phyloP scores from a whole-genome alignment of 2,329 filamentous ascomycete genomes.

The Aspergillus oerlinghausenensis region DNA sequence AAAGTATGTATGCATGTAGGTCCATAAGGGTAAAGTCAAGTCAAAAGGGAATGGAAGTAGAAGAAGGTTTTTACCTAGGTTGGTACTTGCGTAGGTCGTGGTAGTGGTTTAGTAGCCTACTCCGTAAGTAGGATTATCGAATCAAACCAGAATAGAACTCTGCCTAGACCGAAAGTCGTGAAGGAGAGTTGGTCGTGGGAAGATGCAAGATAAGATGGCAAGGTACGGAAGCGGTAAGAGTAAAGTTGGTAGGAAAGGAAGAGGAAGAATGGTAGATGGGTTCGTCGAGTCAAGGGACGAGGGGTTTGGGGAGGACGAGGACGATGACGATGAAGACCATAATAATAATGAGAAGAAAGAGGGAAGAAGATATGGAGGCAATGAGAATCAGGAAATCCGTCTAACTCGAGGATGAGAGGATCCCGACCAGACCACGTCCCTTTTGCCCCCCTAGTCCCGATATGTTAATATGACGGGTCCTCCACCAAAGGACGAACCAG shows the following conservation, averaged over 20 bases:
- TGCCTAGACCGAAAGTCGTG: background rate
- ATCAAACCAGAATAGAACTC: background rate
- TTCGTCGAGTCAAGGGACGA: conserved; percentile 10
- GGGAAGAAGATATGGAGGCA: conserved; percentile 12
- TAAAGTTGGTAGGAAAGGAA: conserved; percentile 10
- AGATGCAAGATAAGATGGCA: background rate
- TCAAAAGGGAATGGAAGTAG: background rate
- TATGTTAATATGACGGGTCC: conserved; percentile 41
- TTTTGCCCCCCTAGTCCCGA: conserved; percentile 35
- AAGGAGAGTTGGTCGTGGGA: background rate
- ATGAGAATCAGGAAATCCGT: conserved; percentile 25
- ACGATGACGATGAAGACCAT: conserved; percentile 6
- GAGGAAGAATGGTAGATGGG: conserved; percentile 11
- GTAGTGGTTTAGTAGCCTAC: background rate
- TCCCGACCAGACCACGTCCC: conserved; percentile 30
- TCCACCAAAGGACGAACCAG: conserved; percentile 27
- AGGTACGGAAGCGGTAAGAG: background rate
- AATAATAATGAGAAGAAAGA: conserved; percentile 17
- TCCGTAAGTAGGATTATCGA: background rate
- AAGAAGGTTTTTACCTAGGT: background rate
- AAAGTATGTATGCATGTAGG: background rate
- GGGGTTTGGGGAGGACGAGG: conserved; percentile 5
- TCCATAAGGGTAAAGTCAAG: conserved; percentile 1
- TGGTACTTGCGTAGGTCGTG: background rate
- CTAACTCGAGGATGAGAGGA: conserved; percentile 16